A percentile compares a stretch with the other conserved stretches of the same genome.
Evolutionary conservation across 306 rosid genomes (phyloP).

Genomic region (Citrullus amarus): DNA sequence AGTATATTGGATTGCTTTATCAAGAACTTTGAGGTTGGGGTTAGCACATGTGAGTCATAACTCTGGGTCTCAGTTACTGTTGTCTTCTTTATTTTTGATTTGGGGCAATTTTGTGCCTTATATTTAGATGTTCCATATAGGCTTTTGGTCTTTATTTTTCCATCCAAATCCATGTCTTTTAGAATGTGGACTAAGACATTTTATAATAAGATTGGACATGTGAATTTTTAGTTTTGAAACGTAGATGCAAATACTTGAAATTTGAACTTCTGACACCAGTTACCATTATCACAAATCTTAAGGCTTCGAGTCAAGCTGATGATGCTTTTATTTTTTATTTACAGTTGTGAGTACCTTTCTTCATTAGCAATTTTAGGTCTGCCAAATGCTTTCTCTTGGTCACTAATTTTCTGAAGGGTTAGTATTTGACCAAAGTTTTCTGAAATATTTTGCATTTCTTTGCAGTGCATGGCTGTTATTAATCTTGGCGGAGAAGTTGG

Average conservation of each 20-base stretch:
- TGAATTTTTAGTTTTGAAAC: not conserved
- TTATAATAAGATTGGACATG: not conserved
- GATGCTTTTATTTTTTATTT: not conserved
- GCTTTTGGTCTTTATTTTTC: not conserved
- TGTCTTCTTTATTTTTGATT: not conserved
- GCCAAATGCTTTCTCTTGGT: not conserved
- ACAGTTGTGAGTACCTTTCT: not conserved
- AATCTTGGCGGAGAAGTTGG: conserved; percentile 87
- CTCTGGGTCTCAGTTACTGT: not conserved
- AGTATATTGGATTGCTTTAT: not conserved
- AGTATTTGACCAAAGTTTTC: not conserved
- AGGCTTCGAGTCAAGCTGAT: not conserved
- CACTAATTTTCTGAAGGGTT: not conserved
- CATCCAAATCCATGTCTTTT: not conserved
- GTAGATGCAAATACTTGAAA: not conserved
- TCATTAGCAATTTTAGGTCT: not conserved
- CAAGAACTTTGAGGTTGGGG: not conserved
- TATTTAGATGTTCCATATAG: not conserved
- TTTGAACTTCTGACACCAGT: not conserved
- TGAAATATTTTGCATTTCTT: not conserved
- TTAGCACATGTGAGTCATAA: not conserved
- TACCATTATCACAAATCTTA: not conserved
- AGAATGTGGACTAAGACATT: not conserved
- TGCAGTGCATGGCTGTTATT: conserved; percentile 59
- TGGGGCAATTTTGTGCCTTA: not conserved